Evolutionary conservation across 2,329 filamentous ascomycete genomes (phyloP).

Genomic region (Fusarium neocosmosporiellum): DNA sequence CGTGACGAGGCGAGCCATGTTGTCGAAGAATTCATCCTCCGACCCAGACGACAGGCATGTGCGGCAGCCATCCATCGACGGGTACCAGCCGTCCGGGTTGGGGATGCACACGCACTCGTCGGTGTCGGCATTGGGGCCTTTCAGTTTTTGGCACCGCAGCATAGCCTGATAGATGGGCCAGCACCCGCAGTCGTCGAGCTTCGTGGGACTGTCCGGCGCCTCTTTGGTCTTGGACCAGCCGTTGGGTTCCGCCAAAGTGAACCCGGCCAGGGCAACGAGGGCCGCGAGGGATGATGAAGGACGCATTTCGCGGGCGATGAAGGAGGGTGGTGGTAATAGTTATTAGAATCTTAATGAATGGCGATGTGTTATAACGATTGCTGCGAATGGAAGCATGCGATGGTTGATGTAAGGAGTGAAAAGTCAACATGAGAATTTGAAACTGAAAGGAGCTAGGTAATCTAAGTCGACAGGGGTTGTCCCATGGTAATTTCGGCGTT

Average conservation of each 20-base stretch:
- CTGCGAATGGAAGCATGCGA: not conserved
- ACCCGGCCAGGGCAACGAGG: constrained; percentile 11
- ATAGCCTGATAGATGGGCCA: constrained; percentile 37
- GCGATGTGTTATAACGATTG: not conserved
- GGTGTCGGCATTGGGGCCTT: constrained; percentile 15
- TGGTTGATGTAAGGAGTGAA: not conserved
- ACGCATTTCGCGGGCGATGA: constrained; percentile 1
- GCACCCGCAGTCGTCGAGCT: constrained; percentile 38
- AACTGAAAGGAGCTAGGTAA: not conserved
- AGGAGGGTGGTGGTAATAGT: not conserved
- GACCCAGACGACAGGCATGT: constrained; percentile 26
- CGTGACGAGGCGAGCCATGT: constrained; percentile 27
- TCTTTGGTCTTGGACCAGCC: constrained; percentile 33
- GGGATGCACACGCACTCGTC: constrained; percentile 30
- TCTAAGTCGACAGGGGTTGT: not conserved
- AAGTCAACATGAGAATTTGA: not conserved
- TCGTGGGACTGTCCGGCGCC: constrained; percentile 31
- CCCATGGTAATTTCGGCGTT: not conserved
- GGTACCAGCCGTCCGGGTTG: constrained; percentile 36
- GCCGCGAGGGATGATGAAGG: constrained; percentile 4
- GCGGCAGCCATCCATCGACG: constrained; percentile 35
- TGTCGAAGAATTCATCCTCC: constrained; percentile 31
- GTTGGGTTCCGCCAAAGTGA: constrained; percentile 27
- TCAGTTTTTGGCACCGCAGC: constrained; percentile 32
- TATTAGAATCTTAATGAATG: not conserved